Evolutionary conservation across 2,329 filamentous ascomycete species (phyloP), one percentile per base, ranked within the genome.

Genomic region (Ophiosphaerella narmari): DNA sequence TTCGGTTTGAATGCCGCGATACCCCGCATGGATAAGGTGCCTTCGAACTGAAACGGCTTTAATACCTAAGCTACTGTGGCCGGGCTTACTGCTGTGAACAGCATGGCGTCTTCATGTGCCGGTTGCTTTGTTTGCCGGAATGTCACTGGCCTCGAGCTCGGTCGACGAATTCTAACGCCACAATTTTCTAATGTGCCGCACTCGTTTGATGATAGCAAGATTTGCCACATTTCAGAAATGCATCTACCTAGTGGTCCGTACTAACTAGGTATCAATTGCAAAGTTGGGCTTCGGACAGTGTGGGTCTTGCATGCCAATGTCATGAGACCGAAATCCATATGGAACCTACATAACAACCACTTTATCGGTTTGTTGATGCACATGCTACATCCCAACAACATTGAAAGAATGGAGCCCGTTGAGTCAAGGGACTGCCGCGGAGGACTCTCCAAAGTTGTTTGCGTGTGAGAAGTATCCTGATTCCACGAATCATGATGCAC

Each of bases 61-160:
- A 31, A 43, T 16, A 5, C 18, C 18, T 21, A 39, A 52, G 46
- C 55, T 46, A 51, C 48, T 26, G 43, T 18, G 34, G 40, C 18
- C 38, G 39, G 34, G n/a, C n/a, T 49, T 46, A 33, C 38, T 50
- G 18, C 52, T 54, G 21, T 46, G 38, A 40, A 31, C 37, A 39
- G 55, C 37, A 33, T 50, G 39, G 52, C 35, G 54, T 43, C 31
- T 26, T 23, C 38, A 52, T 50, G 42, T 59, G 53, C 56, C 56
- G 56, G 6, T 49, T 44, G 48, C 37, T 50, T 48, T 42, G 44
- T 50, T 57, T 54, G 48, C 54, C 54, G 46, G 21, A 13, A 40
- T 32, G 21, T 14, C 44, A n/a, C 26, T 32, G 23, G 38, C 18
- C 41, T 40, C 39, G 36, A 35, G 32, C 45, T 42, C 48, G 51